Evolutionary conservation across 306 rosid species (phyloP), one percentile per base, ranked within the genome.

Genomic region (Cyclanthera cordifolia): DNA sequence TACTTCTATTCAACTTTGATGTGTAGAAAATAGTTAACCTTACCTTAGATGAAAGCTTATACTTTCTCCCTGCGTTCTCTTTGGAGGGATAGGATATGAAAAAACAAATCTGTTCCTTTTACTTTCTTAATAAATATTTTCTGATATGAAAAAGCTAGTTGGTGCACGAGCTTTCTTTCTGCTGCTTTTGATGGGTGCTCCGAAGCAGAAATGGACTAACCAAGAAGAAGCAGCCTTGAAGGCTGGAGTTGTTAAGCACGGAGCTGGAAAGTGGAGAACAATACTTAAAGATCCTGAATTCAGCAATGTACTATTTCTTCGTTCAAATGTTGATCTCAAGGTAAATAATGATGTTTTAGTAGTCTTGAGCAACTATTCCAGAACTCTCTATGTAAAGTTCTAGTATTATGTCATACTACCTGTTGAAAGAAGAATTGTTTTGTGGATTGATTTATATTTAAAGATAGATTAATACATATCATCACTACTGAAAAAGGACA

Each of bases 281-380:
- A 93, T 93, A 63, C 96, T 93, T 53, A 90, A 89, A 75, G 96
- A 93, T 78, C 96, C 99, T 25, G 97, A 93, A 80, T 93, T 81
- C 72, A 83, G 87, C 15, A 19, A 74, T 67, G 86, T 93, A 74
- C 78, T 93, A 61, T 93, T 69, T 81, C 85, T 88, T 68, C 90
- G 97, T 67, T 93, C 99, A 20, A 93, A 93, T 75, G 99, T 93
- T 15, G 99, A 93, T 88, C 99, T 93, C 58, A 90, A 93, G 95
- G 99, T 93, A 53, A 54, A 79, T 30, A 19, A 6, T 30, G 24
- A 50, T 58, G 43, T 12, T 72, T 57, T 59, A 10, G 51, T 55
- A 5, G 17, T 56, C 37, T 46, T 24, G 37, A 24, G 54, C 67
- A 19, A 14, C 20, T 64, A 9, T 56, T 53, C 60, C 30, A 10